A percentile compares a stretch with the other conserved stretches of the same genome.
phyloP scores from a whole-genome alignment of 2,329 filamentous ascomycete genomes.

The Trichoderma lentiforme region DNA sequence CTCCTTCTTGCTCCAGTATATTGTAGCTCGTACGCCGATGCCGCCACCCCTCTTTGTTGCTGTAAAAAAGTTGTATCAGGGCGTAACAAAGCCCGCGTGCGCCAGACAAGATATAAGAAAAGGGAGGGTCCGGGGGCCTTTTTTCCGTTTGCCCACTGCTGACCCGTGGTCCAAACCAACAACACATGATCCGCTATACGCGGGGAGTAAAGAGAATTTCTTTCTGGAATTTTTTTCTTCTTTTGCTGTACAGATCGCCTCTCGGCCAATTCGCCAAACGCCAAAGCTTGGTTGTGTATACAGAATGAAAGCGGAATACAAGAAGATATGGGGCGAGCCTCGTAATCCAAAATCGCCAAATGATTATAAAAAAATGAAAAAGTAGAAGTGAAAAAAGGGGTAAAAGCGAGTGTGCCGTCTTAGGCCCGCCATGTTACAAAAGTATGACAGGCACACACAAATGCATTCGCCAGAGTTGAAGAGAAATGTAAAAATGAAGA shows the following conservation, averaged over 20 bases:
- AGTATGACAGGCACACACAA: neutral
- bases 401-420: neutral
- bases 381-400: neutral
- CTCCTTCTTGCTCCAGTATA: neutral
- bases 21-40: slow-evolving; percentile 10
- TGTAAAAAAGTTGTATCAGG: slow-evolving; percentile 2
- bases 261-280: slow-evolving; percentile 30
- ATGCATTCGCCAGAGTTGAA: slow-evolving; percentile 22
- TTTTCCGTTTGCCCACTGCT: neutral
- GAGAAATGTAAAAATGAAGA: neutral
- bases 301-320: slow-evolving; percentile 17
- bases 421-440: neutral
- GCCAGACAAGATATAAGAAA: neutral
- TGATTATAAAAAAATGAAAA: slow-evolving; percentile 12
- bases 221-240: neutral
- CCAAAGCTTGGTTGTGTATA: slow-evolving; percentile 31
- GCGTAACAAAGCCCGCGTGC: neutral
- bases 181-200: neutral
- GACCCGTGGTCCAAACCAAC: neutral
- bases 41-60: slow-evolving; percentile 7
- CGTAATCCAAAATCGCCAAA: slow-evolving; percentile 21
- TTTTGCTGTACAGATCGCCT: slow-evolving; percentile 20
- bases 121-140: neutral
- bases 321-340: neutral
- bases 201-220: slow-evolving; percentile 6